Base-by-base conservation (phyloP, 2,329 filamentous ascomycete genomes). In the Fusarium sp. region DNA sequence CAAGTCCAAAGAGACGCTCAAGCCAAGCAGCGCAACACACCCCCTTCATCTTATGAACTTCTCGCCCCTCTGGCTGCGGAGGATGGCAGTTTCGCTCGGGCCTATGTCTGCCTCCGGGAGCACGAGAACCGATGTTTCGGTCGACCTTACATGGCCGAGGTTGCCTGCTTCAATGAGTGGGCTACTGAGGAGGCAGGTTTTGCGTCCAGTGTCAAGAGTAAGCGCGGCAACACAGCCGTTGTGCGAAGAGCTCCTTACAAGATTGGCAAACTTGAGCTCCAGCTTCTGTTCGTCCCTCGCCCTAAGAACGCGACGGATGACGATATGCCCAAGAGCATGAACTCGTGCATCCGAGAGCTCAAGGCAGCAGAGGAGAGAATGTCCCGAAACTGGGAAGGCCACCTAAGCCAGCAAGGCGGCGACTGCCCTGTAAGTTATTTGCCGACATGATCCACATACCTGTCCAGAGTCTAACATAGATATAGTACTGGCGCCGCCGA, bases 321-420 rank as follows among this genome's bases (percentile, higher is more conserved):
- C 15, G 95, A 98, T 73, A 98, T 99, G 94, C 96, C 96, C 58
- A 98, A 98, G 90, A 98, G 95, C 84, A 97, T 99, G 95, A 97
- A 96, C 81, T 93, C 94, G 44, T 97, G 94, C 80, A 92, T 98
- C 73, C 89, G 96, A 16, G 96, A 98, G 83, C 90, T 99, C 82
- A 94, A 92, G 81, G 94, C 95, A 55, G 94, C 95, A 2, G 94
- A 97, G 79, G 92, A 93, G 78, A 88, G 93, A 66, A 88, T 92
- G 67, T 87, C 91, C 51, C 90, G 92, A 67, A 92, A 90, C 74
- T 97, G 89, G 86, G 95, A 99, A 80, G 95, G 96, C 31, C 91
- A 92, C 76, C 84, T 99, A 64, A 98, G 95, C 79, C 96, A 99
- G 79, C 96, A 99, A 82, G 96, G 96, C 78, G 96, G 96, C 74